phyloP scores from a whole-genome alignment of 2,329 filamentous ascomycete genomes.

The Arthrobotrys entomopaga region DNA sequence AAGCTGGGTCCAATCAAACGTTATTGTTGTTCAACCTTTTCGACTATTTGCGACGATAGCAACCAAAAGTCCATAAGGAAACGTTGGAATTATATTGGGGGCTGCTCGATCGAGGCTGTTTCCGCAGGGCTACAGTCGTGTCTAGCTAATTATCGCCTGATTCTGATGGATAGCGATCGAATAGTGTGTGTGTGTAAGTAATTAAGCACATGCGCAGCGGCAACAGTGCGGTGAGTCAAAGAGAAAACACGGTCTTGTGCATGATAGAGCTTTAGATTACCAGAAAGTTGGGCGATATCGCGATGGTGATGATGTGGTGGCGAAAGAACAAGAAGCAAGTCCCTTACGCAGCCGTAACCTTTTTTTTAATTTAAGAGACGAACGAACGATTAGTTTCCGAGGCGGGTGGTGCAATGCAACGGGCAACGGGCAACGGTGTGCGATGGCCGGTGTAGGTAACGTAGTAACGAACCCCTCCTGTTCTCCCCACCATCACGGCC shows the following conservation, averaged over 20 bases:
- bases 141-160: too few species aligned
- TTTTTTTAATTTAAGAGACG: too few species aligned
- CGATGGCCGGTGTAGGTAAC: constrained; percentile 1
- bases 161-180: too few species aligned
- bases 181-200: too few species aligned
- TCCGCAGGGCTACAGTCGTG: too few species aligned
- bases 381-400: too few species aligned
- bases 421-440: background rate
- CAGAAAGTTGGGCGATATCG: background rate
- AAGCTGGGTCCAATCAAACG: constrained; percentile 9
- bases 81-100: background rate
- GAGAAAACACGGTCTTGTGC: too few species aligned
- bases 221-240: too few species aligned
- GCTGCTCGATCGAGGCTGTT: too few species aligned
- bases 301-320: constrained; percentile 15
- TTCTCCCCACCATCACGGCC: constrained; percentile 48
- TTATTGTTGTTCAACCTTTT: constrained; percentile 36
- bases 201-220: too few species aligned
- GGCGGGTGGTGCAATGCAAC: background rate
- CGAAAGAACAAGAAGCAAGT: constrained; percentile 3
- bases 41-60: constrained; percentile 36
- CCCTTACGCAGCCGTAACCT: background rate
- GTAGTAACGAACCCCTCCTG: constrained; percentile 14
- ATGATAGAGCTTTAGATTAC: background rate
- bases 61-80: constrained; percentile 47